Base-by-base conservation (phyloP, 352 stramenopile species). In the Phytophthora capsici region DNA sequence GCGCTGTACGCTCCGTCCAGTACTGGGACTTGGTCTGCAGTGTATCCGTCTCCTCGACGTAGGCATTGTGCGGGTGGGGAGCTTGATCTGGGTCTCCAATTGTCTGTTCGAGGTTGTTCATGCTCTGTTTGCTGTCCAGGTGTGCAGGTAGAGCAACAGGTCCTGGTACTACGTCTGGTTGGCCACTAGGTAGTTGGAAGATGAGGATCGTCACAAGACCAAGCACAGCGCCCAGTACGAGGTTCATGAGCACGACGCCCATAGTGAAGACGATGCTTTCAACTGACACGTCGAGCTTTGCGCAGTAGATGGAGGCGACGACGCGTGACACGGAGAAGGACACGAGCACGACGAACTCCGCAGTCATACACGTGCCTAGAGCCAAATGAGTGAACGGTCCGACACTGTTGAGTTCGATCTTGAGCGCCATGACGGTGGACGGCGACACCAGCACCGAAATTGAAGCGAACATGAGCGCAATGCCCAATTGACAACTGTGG, bases 381-480 rank as follows among this genome's bases (percentile, higher is more conserved):
- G 84, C 84, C 66, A 90, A 57, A 52, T 87, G 84, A 17, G 81
- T 90, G 60, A 90, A 90, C 5, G 77, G 70, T 0, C 81, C 81
- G 40, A 86, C 81, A 25, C 69, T 84, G 48, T 90, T 85, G 48
- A 90, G 67, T 52, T 90, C 81, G 49, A 88, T 90, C 72, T 90
- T 88, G 68, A 90, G 85, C 34, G 81, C 81, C 77, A 90, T 87
- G 63, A 87, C 77, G 12, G 81, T 90, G 17, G 77, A 80, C 0
- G 81, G 81, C 30, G 81, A 90, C n/a, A 77, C 79, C 28, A 88
- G 73, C 57, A 90, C 81, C 14, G 77, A 80, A 52, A 88, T 90
- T 23, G 81, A 88, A 25, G 64, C 81, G 40, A 89, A 90, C 73
- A 90, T 80, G 66, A 90, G 78, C 2, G 75, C 73, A 46, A 88